phyloP scores from a whole-genome alignment of 768 basidiomycete species.

The Hygrocybe coccinea region DNA sequence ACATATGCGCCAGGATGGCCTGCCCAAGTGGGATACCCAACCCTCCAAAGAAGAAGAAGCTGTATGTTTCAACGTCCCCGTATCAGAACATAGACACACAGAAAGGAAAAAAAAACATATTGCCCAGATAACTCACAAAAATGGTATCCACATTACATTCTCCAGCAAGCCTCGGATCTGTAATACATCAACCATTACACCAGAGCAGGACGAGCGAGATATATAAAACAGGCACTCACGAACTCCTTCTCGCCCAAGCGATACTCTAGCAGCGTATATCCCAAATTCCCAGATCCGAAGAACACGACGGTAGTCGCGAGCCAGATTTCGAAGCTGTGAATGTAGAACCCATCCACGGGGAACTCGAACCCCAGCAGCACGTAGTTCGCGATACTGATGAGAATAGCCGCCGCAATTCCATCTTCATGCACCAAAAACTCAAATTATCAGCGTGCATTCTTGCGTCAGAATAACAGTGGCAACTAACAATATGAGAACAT shows the following conservation, averaged over 20 bases:
- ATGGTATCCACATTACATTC: conserved; percentile 65
- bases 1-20: conserved; percentile 62
- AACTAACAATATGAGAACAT: conserved; percentile 52
- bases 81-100: too few relatives aligned
- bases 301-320: conserved; percentile 74
- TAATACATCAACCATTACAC: not conserved
- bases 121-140: conserved; percentile 53
- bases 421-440: conserved; percentile 24
- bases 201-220: not conserved
- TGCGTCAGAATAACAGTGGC: not conserved
- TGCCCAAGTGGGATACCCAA: conserved; percentile 65
- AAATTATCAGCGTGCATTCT: not conserved
- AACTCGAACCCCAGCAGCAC: conserved; percentile 68
- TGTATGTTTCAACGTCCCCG: conserved; percentile 17
- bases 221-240: too few relatives aligned
- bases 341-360: conserved; percentile 69
- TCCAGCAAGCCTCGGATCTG: conserved; percentile 35
- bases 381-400: conserved; percentile 69
- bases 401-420: conserved; percentile 63
- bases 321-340: conserved; percentile 78
- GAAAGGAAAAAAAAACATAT: conserved; percentile 7
- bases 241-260: conserved; percentile 56
- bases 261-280: conserved; percentile 69
- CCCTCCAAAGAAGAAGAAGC: conserved; percentile 78
- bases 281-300: conserved; percentile 66